A percentile compares a stretch with the other conserved stretches of the same genome.
Evolutionary conservation across 495 filamentous ascomycete species (phyloP).

Genomic region (Aspergillus conjunctus): DNA sequence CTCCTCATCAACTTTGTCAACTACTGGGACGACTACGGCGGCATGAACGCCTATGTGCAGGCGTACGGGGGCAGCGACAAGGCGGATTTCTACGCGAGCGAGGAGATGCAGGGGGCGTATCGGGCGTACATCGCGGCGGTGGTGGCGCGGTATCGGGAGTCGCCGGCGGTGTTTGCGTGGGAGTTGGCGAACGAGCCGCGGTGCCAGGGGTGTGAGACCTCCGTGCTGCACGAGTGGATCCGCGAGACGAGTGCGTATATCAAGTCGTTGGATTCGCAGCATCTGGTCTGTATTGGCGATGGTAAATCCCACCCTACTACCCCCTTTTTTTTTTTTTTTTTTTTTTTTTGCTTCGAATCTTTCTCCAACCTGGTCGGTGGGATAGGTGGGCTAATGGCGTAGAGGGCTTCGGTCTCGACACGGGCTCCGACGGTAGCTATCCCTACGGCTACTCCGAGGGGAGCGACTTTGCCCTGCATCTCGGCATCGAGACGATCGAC

Average conservation of each 20-base stretch:
- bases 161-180: constrained; percentile 67
- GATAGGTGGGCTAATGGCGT: background rate
- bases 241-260: constrained; percentile 60
- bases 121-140: constrained; percentile 63
- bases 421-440: constrained; percentile 53
- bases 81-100: constrained; percentile 59
- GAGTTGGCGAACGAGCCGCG: constrained; percentile 74
- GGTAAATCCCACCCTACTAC: constrained; percentile 18
- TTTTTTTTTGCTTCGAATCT: background rate
- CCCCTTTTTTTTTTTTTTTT: background rate
- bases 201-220: constrained; percentile 61
- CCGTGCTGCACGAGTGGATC: constrained; percentile 65
- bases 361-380: too few relatives aligned
- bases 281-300: constrained; percentile 69
- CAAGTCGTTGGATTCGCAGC: constrained; percentile 63
- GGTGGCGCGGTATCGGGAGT: constrained; percentile 58
- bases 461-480: constrained; percentile 63
- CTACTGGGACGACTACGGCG: constrained; percentile 63
- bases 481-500: constrained; percentile 60
- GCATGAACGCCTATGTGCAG: constrained; percentile 62
- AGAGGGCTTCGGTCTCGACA: constrained; percentile 46
- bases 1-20: constrained; percentile 62
- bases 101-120: constrained; percentile 59
- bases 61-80: constrained; percentile 60
- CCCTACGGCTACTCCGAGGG: constrained; percentile 63